phyloP scores from a whole-genome alignment of 1,284 basidiomycete species.

The Coniophora puteana region DNA sequence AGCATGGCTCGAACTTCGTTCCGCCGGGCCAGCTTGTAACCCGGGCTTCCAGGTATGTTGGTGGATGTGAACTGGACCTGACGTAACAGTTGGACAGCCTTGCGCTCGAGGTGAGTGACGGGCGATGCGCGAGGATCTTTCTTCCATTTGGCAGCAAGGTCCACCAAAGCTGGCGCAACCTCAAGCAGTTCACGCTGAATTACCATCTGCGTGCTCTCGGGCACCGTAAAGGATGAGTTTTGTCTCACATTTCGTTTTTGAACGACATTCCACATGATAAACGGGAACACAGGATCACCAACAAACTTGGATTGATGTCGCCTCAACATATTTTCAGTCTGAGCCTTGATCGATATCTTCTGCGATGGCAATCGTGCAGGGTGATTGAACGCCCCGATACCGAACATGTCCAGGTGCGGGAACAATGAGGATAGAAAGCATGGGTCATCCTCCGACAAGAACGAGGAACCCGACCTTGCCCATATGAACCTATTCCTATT shows the following conservation, averaged over 20 bases:
- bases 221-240: neutral
- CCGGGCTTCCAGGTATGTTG: neutral
- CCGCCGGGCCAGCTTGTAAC: slow-evolving; percentile 1
- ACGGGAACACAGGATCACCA: slow-evolving; percentile 8
- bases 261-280: slow-evolving; percentile 13
- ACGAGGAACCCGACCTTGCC: slow-evolving; percentile 2
- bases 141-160: neutral
- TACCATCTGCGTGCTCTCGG: neutral
- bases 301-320: slow-evolving; percentile 4
- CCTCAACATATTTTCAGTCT: neutral
- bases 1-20: slow-evolving; percentile 16
- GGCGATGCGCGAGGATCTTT: neutral
- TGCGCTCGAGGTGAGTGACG: neutral
- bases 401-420: slow-evolving; percentile 12
- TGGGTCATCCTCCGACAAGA: slow-evolving; percentile 9
- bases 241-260: slow-evolving; percentile 5
- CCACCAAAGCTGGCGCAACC: neutral
- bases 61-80: neutral
- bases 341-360: slow-evolving; percentile 3
- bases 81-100: neutral
- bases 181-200: neutral
- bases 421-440: slow-evolving; percentile 5
- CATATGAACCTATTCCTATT: no score
- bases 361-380: neutral
- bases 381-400: slow-evolving; percentile 8